Evolutionary conservation across 306 rosid species (phyloP).

Genomic region (Senna siamea): DNA sequence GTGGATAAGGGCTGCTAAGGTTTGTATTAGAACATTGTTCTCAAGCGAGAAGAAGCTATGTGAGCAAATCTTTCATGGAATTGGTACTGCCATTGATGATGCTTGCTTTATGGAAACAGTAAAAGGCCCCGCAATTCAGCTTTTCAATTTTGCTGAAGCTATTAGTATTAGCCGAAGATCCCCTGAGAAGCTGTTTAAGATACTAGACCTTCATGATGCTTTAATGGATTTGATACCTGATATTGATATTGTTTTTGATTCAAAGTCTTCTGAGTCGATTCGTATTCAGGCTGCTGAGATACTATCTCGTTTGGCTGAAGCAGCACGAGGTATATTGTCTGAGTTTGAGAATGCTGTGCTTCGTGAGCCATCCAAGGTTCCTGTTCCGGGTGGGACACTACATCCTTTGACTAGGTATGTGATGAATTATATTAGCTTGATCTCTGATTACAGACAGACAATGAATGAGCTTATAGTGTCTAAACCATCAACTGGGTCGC

Average conservation of each 20-base stretch:
- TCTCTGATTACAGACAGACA: conserved; percentile 85
- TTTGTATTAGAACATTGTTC: conserved; percentile 74
- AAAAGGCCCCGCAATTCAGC: conserved; percentile 90
- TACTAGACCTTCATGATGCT: conserved; percentile 88
- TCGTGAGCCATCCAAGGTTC: conserved; percentile 82
- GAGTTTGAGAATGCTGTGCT: conserved; percentile 96
- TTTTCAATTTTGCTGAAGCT: conserved; percentile 90
- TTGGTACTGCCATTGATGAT: conserved; percentile 82
- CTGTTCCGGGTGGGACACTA: conserved; percentile 96
- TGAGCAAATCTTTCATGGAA: conserved; percentile 80
- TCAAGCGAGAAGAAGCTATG: conserved; percentile 92
- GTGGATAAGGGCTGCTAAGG: conserved; percentile 89
- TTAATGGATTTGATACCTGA: conserved; percentile 86
- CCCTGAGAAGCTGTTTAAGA: conserved; percentile 92
- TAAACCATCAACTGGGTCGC: conserved; percentile 82
- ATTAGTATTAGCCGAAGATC: conserved; percentile 90
- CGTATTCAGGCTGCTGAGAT: conserved; percentile 94
- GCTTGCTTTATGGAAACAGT: conserved; percentile 96
- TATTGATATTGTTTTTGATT: conserved; percentile 82
- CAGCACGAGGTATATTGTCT: conserved; percentile 87
- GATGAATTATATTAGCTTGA: conserved; percentile 92
- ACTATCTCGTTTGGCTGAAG: conserved; percentile 87
- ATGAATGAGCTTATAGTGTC: conserved; percentile 89
- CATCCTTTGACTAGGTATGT: conserved; percentile 98
- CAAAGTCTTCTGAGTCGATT: conserved; percentile 82